phyloP scores from a whole-genome alignment of 352 stramenopile genomes.

The Phytophthora hybrid region DNA sequence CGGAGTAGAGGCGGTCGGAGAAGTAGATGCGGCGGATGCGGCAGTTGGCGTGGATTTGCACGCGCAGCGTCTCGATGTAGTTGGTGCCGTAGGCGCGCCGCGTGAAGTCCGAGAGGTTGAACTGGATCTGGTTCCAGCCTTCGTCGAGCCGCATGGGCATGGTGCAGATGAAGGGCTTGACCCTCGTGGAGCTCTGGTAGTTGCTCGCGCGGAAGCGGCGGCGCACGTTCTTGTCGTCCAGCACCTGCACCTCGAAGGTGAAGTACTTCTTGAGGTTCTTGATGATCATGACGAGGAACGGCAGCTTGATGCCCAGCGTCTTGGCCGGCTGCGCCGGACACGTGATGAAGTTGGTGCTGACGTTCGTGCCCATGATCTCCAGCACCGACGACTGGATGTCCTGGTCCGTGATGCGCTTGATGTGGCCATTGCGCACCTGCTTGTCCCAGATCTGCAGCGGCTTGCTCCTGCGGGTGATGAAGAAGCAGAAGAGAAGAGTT shows the following conservation, averaged over 20 bases:
- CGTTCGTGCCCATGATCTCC: conserved; percentile 99
- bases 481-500: background rate
- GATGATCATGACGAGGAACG: conserved; percentile 99
- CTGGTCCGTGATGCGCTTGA: conserved; percentile 98
- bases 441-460: conserved; percentile 99
- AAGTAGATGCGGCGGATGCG: conserved; percentile 98
- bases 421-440: conserved; percentile 98
- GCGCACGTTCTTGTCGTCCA: conserved; percentile 98
- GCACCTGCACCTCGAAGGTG: conserved; percentile 98
- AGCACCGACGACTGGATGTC: conserved; percentile 98
- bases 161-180: conserved; percentile 99
- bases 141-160: conserved; percentile 99
- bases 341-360: conserved; percentile 98
- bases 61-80: conserved; percentile 97
- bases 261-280: conserved; percentile 99
- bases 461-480: conserved; percentile 85
- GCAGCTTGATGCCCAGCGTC: conserved; percentile 97
- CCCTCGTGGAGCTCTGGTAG: conserved; percentile 96
- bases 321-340: conserved; percentile 95
- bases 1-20: conserved; percentile 96
- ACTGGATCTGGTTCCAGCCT: conserved; percentile 99
- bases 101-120: conserved; percentile 98
- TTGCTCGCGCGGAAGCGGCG: conserved; percentile 97
- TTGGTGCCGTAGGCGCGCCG: conserved; percentile 97
- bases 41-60: conserved; percentile 98